Conservation (phyloP, 2,329 filamentous ascomycete genomes). For the Aspergillus pseudoviridinutans region DNA sequence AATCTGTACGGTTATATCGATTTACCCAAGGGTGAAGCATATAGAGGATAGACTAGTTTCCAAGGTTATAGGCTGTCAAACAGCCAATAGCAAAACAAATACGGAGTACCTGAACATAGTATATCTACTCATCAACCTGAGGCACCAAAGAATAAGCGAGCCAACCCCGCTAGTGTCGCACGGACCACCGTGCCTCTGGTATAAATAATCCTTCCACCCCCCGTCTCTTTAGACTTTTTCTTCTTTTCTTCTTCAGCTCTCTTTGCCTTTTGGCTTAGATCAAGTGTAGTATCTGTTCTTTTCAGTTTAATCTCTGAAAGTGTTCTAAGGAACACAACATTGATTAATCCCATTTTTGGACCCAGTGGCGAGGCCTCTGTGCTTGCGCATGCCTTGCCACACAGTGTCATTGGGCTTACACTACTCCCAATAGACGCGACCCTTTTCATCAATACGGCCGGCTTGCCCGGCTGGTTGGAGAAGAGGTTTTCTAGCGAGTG, state of each 20-base stretch:
- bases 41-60: background rate
- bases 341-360: slow-evolving; percentile 83
- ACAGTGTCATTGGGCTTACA: slow-evolving; percentile 75
- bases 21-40: slow-evolving; percentile 1
- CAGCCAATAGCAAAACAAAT: background rate
- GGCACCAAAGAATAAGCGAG: background rate
- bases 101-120: background rate
- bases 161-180: slow-evolving; percentile 9
- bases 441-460: slow-evolving; percentile 58
- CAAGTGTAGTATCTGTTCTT: slow-evolving; percentile 96
- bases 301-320: slow-evolving; percentile 96
- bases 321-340: slow-evolving; percentile 64
- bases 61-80: background rate
- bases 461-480: slow-evolving; percentile 54
- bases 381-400: slow-evolving; percentile 64
- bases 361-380: slow-evolving; percentile 56
- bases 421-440: slow-evolving; percentile 69
- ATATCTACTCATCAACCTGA: background rate
- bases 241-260: slow-evolving; percentile 46
- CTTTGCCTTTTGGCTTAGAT: slow-evolving; percentile 68
- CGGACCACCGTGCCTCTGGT: slow-evolving; percentile 5
- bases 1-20: slow-evolving; percentile 46
- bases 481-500: slow-evolving; percentile 40
- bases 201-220: slow-evolving; percentile 27
- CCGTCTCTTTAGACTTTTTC: slow-evolving; percentile 30